phyloP scores from a whole-genome alignment of 306 rosid species.

The Cicer arietinum region DNA sequence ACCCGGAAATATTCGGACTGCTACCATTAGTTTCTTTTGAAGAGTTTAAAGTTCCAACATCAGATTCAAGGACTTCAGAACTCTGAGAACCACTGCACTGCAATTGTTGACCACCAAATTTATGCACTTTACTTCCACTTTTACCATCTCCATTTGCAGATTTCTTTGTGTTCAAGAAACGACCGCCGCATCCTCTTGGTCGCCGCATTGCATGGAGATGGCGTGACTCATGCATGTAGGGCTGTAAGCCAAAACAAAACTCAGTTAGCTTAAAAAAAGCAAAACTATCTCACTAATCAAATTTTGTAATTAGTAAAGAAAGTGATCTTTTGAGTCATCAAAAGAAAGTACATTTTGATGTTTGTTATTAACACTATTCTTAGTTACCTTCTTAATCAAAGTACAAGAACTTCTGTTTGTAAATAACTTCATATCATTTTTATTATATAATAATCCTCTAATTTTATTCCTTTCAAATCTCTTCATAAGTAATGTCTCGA shows the following conservation, averaged over 20 bases:
- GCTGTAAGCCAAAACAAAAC: slow-evolving; percentile 58
- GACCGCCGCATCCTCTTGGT: slow-evolving; percentile 94
- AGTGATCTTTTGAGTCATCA: slow-evolving; percentile 6
- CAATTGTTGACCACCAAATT: slow-evolving; percentile 44
- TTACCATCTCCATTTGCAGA: slow-evolving; percentile 45
- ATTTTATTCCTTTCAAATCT: not conserved
- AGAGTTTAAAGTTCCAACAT: slow-evolving; percentile 70
- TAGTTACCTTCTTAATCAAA: not conserved
- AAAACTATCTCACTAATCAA: slow-evolving; percentile 22
- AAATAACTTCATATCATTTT: no score
- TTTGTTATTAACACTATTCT: slow-evolving; percentile 29
- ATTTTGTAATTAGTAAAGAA: slow-evolving; percentile 3
- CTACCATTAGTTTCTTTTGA: slow-evolving; percentile 68
- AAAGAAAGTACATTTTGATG: not conserved
- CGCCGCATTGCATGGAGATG: slow-evolving; percentile 96
- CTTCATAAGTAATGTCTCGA: not conserved
- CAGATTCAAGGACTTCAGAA: slow-evolving; percentile 76
- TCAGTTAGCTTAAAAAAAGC: slow-evolving; percentile 13
- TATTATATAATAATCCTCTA: not conserved
- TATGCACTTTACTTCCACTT: slow-evolving; percentile 47
- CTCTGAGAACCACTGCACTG: slow-evolving; percentile 64
- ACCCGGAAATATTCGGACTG: slow-evolving; percentile 65
- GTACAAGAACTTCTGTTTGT: no score
- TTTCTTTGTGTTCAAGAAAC: slow-evolving; percentile 76
- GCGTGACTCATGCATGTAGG: slow-evolving; percentile 95